Evolutionary conservation across 768 basidiomycete genomes (phyloP).

Genomic region (Suillus subalutaceus): DNA sequence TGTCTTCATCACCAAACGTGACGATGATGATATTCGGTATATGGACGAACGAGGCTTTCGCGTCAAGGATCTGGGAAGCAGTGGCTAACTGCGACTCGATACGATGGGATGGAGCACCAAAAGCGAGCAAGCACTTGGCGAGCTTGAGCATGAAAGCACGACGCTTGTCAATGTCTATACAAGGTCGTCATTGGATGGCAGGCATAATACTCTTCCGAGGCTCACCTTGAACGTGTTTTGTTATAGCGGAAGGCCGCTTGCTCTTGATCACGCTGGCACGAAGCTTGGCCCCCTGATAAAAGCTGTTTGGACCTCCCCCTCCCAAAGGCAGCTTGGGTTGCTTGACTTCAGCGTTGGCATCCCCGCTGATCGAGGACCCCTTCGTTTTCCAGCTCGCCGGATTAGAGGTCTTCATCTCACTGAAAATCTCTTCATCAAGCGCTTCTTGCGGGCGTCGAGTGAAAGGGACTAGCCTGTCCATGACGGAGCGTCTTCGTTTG

Average conservation of each 20-base stretch:
- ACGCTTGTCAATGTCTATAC: conserved; percentile 48
- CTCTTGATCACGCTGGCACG: conserved; percentile 34
- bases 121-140: conserved; percentile 86
- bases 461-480: conserved; percentile 20
- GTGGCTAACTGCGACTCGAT: conserved; percentile 87
- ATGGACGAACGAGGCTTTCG: conserved; percentile 85
- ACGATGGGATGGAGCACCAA: conserved; percentile 93
- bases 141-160: conserved; percentile 82
- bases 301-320: conserved; percentile 22
- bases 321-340: background rate
- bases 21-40: conserved; percentile 79
- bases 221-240: conserved; percentile 52
- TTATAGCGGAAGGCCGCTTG: conserved; percentile 39
- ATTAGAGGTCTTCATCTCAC: conserved; percentile 27
- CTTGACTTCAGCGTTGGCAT: background rate
- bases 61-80: conserved; percentile 76
- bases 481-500: conserved; percentile 13
- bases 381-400: background rate
- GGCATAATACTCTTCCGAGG: background rate
- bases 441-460: conserved; percentile 16
- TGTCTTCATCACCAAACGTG: conserved; percentile 77
- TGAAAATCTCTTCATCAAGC: conserved; percentile 29
- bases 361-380: background rate
- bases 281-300: conserved; percentile 34
- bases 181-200: conserved; percentile 6